Evolutionary conservation across 192 early-diverging fungal genomes (phyloP), one percentile per base, ranked within the genome.

Genomic region (Coemansia sp.): DNA sequence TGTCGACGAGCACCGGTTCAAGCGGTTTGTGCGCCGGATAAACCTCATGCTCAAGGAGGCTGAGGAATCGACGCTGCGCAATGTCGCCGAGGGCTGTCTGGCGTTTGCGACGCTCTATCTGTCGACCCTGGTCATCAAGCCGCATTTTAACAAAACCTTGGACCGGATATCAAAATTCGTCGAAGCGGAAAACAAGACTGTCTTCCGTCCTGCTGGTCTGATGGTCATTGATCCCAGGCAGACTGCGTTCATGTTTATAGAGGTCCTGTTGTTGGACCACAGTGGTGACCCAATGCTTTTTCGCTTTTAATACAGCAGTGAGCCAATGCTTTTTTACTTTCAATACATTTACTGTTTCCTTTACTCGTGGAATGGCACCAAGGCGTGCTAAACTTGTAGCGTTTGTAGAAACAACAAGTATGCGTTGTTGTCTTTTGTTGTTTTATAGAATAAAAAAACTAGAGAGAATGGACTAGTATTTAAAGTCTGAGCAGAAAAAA

Each of bases 231-330:
- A 84, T 31, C 82, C 77, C n/a, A 55, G 69, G 55, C 74, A 77
- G 56, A 84, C 82, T 20, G 82, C 82, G n/a, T 84, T 68, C 40
- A 74, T 84, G 73, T 84, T 77, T 69, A 73, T 84, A 21, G 82
- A 84, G 33, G 65, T 84, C 33, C 65, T 77, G 34, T 10, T 35
- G n/a, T n/a, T n/a, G n/a, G n/a, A n/a, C n/a, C n/a, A n/a, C n/a
- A n/a, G n/a, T n/a, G n/a, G n/a, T n/a, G n/a, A n/a, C n/a, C n/a
- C n/a, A n/a, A n/a, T n/a, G n/a, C n/a, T n/a, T n/a, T n/a, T n/a
- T n/a, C n/a, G n/a, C n/a, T n/a, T n/a, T n/a, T n/a, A n/a, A n/a
- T n/a, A n/a, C n/a, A n/a, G n/a, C n/a, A n/a, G n/a, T n/a, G n/a
- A n/a, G n/a, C n/a, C n/a, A n/a, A n/a, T n/a, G n/a, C n/a, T n/a